Evolutionary conservation across 768 basidiomycete genomes (phyloP).

Genomic region (Nidularia pulvinata): DNA sequence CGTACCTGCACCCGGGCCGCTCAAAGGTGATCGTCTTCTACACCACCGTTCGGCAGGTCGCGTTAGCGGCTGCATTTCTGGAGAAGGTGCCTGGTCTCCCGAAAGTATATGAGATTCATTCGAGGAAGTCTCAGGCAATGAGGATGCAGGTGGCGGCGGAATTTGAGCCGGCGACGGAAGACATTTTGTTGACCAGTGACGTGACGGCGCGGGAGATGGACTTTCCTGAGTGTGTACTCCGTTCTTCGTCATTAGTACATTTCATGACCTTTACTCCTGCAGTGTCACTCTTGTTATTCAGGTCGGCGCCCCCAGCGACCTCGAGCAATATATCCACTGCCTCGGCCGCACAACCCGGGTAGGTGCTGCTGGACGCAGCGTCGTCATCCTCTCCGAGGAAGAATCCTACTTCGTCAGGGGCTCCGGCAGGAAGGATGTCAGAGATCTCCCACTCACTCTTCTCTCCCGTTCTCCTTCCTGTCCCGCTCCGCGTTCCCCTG

Average conservation of each 20-base stretch:
- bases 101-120: conserved; percentile 79
- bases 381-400: conserved; percentile 84
- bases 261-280: conserved; percentile 50
- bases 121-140: conserved; percentile 59
- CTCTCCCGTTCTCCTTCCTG: conserved; percentile 37
- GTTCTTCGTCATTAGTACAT: conserved; percentile 67
- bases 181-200: conserved; percentile 83
- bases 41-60: conserved; percentile 83
- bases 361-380: conserved; percentile 62
- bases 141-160: conserved; percentile 56
- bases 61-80: conserved; percentile 69
- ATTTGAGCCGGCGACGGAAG: conserved; percentile 54
- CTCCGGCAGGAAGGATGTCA: conserved; percentile 29
- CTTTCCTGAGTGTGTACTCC: conserved; percentile 83
- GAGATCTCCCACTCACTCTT: conserved; percentile 33
- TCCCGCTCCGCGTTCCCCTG: no score
- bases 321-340: conserved; percentile 84
- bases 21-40: conserved; percentile 86
- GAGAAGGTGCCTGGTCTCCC: conserved; percentile 56
- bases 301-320: conserved; percentile 71
- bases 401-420: conserved; percentile 41
- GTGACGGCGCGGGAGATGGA: conserved; percentile 89
- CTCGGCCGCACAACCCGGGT: conserved; percentile 85
- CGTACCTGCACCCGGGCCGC: conserved; percentile 60
- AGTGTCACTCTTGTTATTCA: conserved; percentile 88